Evolutionary conservation across 345 rosid species (phyloP).

Genomic region (Heritiera fomes): DNA sequence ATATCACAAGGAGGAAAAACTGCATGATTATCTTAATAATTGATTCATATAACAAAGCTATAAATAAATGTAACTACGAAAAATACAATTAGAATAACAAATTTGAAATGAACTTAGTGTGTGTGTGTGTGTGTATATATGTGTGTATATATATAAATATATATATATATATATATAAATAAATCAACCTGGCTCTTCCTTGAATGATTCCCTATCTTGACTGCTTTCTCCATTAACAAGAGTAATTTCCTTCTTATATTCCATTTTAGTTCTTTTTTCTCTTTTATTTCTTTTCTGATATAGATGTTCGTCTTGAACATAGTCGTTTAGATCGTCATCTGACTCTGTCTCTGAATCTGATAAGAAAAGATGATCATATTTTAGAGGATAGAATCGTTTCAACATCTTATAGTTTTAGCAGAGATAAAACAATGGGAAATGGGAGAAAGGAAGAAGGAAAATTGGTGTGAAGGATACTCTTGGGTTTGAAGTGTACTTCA

Average conservation of each 20-base stretch:
- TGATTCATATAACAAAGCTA: neutral
- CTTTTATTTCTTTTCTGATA: neutral
- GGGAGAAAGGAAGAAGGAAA: neutral
- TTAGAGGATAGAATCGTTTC: neutral
- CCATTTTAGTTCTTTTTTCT: neutral
- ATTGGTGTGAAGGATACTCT: neutral
- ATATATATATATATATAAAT: neutral
- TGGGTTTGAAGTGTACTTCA: neutral
- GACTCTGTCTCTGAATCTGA: slow-evolving; percentile 17
- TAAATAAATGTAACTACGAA: neutral
- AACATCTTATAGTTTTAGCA: neutral
- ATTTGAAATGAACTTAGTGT: neutral
- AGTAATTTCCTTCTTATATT: neutral
- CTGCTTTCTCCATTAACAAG: neutral
- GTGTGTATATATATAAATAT: too few species aligned
- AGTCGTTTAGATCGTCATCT: neutral
- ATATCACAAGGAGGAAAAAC: neutral
- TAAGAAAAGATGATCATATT: neutral
- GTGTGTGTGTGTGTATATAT: too few species aligned
- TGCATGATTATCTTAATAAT: too few species aligned
- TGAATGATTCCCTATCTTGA: neutral
- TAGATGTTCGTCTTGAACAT: neutral
- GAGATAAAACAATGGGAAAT: neutral
- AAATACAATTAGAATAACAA: neutral
- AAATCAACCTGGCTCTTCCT: slow-evolving; percentile 18